Percentiles rank a stretch among this genome's conserved stretches.
Conservation (phyloP, 2,329 filamentous ascomycete species). For the Aspergillus arachidicola region DNA sequence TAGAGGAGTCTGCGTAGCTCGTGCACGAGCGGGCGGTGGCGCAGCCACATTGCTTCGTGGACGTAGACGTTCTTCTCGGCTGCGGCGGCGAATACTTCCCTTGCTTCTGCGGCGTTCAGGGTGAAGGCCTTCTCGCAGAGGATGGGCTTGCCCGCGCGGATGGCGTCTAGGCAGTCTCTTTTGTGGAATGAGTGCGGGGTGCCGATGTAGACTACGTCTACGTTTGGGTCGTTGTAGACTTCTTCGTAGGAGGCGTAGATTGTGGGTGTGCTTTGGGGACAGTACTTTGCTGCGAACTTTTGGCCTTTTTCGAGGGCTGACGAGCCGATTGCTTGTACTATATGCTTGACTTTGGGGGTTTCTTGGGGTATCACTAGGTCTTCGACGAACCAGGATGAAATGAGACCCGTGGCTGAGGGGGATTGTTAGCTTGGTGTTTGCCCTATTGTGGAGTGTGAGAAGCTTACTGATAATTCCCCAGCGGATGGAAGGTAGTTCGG, state of each 20-base stretch:
- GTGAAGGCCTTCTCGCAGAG: slow-evolving; percentile 57
- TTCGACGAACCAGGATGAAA: background rate
- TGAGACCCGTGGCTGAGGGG: background rate
- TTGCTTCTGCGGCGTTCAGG: slow-evolving; percentile 50
- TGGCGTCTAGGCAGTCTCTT: slow-evolving; percentile 52
- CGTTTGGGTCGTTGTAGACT: slow-evolving; percentile 23
- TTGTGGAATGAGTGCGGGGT: slow-evolving; percentile 35
- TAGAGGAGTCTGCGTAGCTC: background rate
- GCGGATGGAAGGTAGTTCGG: background rate
- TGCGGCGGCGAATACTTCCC: slow-evolving; percentile 45
- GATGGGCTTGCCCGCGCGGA: slow-evolving; percentile 57
- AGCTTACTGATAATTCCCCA: background rate
- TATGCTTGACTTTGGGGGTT: background rate
- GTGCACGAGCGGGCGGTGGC: slow-evolving; percentile 7
- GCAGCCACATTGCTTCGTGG: slow-evolving; percentile 19
- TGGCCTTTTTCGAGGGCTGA: background rate
- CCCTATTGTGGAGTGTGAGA: background rate
- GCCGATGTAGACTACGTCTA: slow-evolving; percentile 34
- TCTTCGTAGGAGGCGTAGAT: slow-evolving; percentile 15
- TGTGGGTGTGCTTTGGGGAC: background rate
- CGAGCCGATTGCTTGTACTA: background rate
- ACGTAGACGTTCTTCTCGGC: slow-evolving; percentile 20
- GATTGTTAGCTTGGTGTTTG: background rate
- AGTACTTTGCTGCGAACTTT: background rate
- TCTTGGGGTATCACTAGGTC: background rate